Percentiles rank a stretch among this genome's conserved stretches.
Conservation (phyloP, 2,329 filamentous ascomycete genomes). For the Ascochyta lentis region DNA sequence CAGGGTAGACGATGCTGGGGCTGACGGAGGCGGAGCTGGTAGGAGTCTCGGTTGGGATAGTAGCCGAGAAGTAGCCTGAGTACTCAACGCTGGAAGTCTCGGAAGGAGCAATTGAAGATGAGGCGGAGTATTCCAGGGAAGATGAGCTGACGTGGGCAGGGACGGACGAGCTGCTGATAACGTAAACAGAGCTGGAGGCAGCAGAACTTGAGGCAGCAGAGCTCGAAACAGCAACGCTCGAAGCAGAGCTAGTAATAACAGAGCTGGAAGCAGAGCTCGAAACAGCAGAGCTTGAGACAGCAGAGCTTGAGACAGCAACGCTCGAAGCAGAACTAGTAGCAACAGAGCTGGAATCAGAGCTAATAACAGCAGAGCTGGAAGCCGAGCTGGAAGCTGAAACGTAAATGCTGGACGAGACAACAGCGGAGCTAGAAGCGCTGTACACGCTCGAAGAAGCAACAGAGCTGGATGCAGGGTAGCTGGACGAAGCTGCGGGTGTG, state of each 20-base stretch:
- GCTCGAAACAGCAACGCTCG: not conserved
- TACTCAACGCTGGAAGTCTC: slow-evolving; percentile 12
- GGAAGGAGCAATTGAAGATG: not conserved
- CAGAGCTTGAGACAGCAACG: not conserved
- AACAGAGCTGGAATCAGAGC: not conserved
- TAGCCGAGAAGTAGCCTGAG: slow-evolving; percentile 16
- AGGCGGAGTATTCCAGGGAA: not conserved
- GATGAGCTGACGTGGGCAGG: not conserved
- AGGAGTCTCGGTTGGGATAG: slow-evolving; percentile 4
- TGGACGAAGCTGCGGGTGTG: slow-evolving; percentile 5
- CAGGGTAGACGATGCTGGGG: slow-evolving; percentile 19
- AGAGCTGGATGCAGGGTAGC: slow-evolving; percentile 3
- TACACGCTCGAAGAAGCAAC: not conserved
- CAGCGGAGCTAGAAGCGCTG: not conserved
- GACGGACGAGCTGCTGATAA: slow-evolving; percentile 1
- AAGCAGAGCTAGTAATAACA: not conserved
- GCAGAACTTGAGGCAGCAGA: not conserved
- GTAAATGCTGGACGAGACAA: not conserved
- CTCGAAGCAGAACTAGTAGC: not conserved
- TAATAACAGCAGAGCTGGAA: not conserved
- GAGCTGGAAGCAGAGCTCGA: slow-evolving; percentile 5
- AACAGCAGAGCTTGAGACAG: slow-evolving; percentile 1
- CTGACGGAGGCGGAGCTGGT: slow-evolving; percentile 7
- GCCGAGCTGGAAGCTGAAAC: not conserved
- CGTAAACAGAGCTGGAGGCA: not conserved